Conservation (phyloP, 2,329 filamentous ascomycete genomes). For the Gaeumannomyces tritici region DNA sequence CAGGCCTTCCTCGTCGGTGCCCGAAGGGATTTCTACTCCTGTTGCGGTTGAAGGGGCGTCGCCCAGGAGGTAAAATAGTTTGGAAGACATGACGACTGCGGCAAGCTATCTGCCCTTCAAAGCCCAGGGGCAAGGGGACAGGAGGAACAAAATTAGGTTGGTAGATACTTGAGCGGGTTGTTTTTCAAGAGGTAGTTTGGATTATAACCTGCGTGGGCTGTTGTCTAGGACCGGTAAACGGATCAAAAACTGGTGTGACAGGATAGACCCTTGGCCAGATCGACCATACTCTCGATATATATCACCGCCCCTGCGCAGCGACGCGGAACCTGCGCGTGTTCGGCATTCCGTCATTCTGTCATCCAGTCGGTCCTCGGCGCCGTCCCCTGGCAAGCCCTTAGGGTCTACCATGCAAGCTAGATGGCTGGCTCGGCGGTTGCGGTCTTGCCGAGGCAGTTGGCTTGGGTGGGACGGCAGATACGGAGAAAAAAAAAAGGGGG, state of each 20-base stretch:
- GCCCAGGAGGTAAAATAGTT: conserved; percentile 31
- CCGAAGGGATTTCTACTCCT: conserved; percentile 25
- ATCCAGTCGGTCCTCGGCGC: not conserved
- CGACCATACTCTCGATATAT: not conserved
- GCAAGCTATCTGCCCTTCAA: too few species aligned
- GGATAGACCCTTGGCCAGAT: not conserved
- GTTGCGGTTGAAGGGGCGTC: conserved; percentile 24
- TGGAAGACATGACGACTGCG: conserved; percentile 19
- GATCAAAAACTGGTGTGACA: not conserved
- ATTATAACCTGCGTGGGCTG: not conserved
- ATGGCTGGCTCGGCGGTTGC: too few species aligned
- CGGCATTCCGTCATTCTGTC: not conserved
- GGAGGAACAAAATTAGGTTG: too few species aligned
- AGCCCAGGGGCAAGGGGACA: too few species aligned
- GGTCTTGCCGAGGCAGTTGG: not conserved
- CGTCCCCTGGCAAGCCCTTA: not conserved
- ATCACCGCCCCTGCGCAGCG: not conserved
- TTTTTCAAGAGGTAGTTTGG: not conserved
- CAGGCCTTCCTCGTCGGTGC: conserved; percentile 25
- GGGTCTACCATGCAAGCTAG: not conserved
- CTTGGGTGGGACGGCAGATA: not conserved
- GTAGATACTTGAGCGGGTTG: not conserved
- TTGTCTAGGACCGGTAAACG: not conserved
- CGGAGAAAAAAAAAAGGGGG: not conserved
- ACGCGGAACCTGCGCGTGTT: not conserved